Evolutionary conservation across 1,139 yeast species (phyloP).

Genomic region (Pichia sp.): DNA sequence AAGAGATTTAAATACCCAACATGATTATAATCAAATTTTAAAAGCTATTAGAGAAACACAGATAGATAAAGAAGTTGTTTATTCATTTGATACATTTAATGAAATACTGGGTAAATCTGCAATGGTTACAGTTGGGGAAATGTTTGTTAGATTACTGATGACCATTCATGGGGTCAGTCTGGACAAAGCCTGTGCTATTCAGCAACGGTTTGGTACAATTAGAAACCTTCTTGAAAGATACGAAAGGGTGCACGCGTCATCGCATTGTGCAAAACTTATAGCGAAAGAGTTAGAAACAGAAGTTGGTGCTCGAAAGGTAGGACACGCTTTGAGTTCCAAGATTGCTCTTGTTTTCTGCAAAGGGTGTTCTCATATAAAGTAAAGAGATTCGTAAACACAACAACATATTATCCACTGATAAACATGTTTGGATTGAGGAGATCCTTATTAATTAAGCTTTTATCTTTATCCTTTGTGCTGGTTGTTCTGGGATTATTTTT

Average conservation of each 20-base stretch:
- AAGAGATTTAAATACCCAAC: conserved; percentile 42
- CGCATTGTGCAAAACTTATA: conserved; percentile 36
- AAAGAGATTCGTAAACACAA: neutral
- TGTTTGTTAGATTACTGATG: conserved; percentile 72
- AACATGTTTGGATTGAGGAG: neutral
- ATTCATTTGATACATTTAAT: conserved; percentile 59
- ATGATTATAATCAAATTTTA: conserved; percentile 42
- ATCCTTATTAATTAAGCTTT: neutral
- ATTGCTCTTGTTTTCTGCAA: conserved; percentile 59
- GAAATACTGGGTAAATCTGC: conserved; percentile 65
- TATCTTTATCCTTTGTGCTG: neutral
- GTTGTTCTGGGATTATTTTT: neutral
- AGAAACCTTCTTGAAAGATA: conserved; percentile 43
- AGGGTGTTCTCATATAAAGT: neutral
- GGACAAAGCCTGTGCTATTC: conserved; percentile 79
- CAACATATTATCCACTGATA: neutral
- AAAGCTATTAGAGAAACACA: conserved; percentile 40
- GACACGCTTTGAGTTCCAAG: conserved; percentile 45
- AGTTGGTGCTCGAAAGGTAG: conserved; percentile 43
- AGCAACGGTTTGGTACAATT: conserved; percentile 62
- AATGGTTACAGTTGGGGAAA: conserved; percentile 66
- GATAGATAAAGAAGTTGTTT: conserved; percentile 42
- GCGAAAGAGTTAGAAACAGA: conserved; percentile 41
- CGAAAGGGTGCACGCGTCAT: conserved; percentile 19
- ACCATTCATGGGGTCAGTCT: conserved; percentile 72